Evolutionary conservation across 2,329 filamentous ascomycete genomes (phyloP), one percentile per base, ranked within the genome.

Genomic region (Xylariales sp.): DNA sequence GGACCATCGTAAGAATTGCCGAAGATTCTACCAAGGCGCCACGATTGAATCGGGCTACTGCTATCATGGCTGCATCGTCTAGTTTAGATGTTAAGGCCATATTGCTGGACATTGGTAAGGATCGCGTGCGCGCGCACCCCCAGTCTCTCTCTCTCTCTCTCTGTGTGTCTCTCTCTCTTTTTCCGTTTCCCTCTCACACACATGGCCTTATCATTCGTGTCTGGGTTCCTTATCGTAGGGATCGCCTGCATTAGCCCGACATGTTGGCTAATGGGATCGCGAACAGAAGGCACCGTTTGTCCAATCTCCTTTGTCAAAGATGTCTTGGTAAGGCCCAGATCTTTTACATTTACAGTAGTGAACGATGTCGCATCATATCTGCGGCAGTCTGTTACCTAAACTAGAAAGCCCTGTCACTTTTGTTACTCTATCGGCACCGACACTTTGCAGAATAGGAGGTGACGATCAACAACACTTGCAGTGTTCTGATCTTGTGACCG

Each of bases 221-320:
- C 58, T 43, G 50, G 39, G 58, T 70, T 61, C 61, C 56, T 62
- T 66, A 67, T 72, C 68, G 68, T 71, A 69, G 68, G 69, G 69
- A 65, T 72, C 67, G 67, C 63, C 61, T 77, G 77, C 75, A 76
- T 80, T 77, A 75, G 75, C 77, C 76, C 72, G 71, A 71, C 70
- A 77, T 78, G 76, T 77, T 80, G 77, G 80, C 81, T 83, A 80
- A 83, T 80, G 73, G 73, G 63, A 76, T 74, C 72, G 55, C 69
- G 74, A 70, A 71, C 62, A 94, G 92, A 94, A 85, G 92, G 92
- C 70, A 94, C 92, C 57, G 89, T 94, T 71, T 94, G 91, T 79
- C 91, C 91, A 74, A 93, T 94, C 78, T 93, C 90, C 74, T 94
- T 94, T 80, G 92, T 94, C 80, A 93, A 93, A 82, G 90, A 94